phyloP scores from a whole-genome alignment of 1,284 basidiomycete species.

The Hemileia vastatrix region DNA sequence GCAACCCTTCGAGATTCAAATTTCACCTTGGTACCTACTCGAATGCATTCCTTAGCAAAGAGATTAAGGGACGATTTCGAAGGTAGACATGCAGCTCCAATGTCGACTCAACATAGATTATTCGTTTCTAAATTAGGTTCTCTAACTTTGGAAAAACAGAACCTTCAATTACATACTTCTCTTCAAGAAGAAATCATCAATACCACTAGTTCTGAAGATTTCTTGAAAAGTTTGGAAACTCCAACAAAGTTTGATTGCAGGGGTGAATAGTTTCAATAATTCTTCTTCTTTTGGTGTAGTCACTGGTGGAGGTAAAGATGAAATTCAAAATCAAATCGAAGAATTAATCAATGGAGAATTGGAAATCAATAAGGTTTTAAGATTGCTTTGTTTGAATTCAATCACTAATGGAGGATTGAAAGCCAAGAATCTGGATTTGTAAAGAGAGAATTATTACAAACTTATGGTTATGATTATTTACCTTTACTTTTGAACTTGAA shows the following conservation, averaged over 20 bases:
- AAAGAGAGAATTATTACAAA: constrained; percentile 85
- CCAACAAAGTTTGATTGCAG: too few relatives aligned
- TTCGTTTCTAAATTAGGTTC: constrained; percentile 90
- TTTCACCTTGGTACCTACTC: constrained; percentile 80
- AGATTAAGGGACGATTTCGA: too few relatives aligned
- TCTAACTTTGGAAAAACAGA: too few relatives aligned
- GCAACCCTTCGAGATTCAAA: constrained; percentile 78
- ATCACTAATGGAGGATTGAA: constrained; percentile 77
- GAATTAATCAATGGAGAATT: constrained; percentile 74
- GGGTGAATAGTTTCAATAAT: too few relatives aligned
- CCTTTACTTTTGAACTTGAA: constrained; percentile 73
- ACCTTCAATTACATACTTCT: too few relatives aligned
- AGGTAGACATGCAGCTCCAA: constrained; percentile 71
- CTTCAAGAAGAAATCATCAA: too few relatives aligned
- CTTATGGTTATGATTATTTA: constrained; percentile 82
- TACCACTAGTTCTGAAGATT: too few relatives aligned
- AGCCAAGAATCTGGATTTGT: constrained; percentile 70
- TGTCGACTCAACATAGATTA: constrained; percentile 78
- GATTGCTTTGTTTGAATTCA: constrained; percentile 74
- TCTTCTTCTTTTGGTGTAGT: too few relatives aligned
- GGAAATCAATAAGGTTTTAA: constrained; percentile 63
- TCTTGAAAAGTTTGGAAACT: too few relatives aligned
- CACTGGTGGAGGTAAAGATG: too few relatives aligned
- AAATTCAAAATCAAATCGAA: constrained; percentile 71
- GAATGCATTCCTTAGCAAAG: too few relatives aligned